Evolutionary conservation across 2,329 filamentous ascomycete species (phyloP).

Genomic region (Venturia effusa): DNA sequence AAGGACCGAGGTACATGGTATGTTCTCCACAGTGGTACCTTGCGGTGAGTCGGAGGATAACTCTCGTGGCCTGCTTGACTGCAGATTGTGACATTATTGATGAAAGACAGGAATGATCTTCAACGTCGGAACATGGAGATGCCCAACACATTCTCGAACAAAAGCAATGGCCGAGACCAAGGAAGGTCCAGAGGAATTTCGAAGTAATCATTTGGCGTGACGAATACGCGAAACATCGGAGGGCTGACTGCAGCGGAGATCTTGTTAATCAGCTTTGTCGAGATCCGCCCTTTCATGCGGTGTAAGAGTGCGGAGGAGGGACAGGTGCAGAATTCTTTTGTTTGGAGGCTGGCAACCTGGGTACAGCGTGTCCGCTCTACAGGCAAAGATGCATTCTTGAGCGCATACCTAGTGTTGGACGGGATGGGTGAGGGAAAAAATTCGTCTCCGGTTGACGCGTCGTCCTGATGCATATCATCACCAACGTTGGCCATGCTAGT

Average conservation of each 20-base stretch:
- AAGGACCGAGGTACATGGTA: background rate
- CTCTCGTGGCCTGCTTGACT: background rate
- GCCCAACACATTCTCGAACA: background rate
- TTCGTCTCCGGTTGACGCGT: background rate
- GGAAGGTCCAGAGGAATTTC: background rate
- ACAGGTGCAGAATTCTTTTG: background rate
- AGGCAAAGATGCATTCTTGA: background rate
- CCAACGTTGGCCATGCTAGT: background rate
- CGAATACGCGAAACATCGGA: background rate
- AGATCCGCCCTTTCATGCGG: background rate
- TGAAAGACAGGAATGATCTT: background rate
- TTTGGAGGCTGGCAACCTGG: background rate
- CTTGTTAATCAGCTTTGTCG: background rate
- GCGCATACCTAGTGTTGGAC: background rate
- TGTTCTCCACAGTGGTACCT: background rate
- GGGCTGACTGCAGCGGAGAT: background rate
- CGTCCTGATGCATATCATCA: background rate
- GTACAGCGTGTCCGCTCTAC: background rate
- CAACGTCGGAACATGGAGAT: background rate
- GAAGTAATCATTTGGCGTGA: background rate
- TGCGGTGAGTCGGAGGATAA: background rate
- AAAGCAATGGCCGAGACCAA: background rate
- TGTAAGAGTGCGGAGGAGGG: background rate
- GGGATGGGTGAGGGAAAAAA: background rate
- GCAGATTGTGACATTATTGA: background rate